Evolutionary conservation across 192 early-diverging fungal genomes (phyloP).

Genomic region (Coemansia sp.): DNA sequence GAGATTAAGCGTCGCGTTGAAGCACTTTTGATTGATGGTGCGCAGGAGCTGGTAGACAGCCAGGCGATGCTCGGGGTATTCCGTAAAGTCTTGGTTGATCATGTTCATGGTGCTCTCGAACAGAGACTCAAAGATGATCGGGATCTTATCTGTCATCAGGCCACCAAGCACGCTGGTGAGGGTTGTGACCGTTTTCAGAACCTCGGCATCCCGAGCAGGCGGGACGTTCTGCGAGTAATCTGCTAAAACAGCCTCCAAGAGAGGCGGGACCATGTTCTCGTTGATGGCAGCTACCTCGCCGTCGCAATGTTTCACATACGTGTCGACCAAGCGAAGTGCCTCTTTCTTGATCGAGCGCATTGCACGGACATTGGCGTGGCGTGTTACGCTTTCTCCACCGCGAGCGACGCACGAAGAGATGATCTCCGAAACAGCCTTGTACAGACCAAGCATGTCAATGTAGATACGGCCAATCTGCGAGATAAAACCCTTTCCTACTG

Average conservation of each 20-base stretch:
- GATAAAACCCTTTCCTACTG: conserved; percentile 86
- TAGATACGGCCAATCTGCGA: conserved; percentile 89
- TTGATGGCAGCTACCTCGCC: conserved; percentile 82
- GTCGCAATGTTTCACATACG: conserved; percentile 79
- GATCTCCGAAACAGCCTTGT: conserved; percentile 81
- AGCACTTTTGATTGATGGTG: conserved; percentile 90
- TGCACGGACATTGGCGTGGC: conserved; percentile 85
- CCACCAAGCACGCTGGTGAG: conserved; percentile 78
- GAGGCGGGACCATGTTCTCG: conserved; percentile 84
- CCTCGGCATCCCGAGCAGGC: conserved; percentile 91
- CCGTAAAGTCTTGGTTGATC: conserved; percentile 99
- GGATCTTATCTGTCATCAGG: conserved; percentile 81
- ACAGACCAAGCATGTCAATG: conserved; percentile 87
- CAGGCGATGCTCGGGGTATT: conserved; percentile 95
- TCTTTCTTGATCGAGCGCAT: conserved; percentile 98
- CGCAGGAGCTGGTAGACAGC: conserved; percentile 92
- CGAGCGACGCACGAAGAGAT: conserved; percentile 77
- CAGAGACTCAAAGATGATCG: conserved; percentile 84
- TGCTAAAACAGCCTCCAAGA: conserved; percentile 84
- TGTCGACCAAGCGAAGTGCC: conserved; percentile 88
- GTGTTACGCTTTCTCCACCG: conserved; percentile 85
- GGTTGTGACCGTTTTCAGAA: conserved; percentile 87
- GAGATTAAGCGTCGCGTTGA: conserved; percentile 85
- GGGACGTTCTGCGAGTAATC: conserved; percentile 90
- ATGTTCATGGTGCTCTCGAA: conserved; percentile 98